phyloP scores from a whole-genome alignment of 805 yeast species.

The Dipodascus geniculatus region DNA sequence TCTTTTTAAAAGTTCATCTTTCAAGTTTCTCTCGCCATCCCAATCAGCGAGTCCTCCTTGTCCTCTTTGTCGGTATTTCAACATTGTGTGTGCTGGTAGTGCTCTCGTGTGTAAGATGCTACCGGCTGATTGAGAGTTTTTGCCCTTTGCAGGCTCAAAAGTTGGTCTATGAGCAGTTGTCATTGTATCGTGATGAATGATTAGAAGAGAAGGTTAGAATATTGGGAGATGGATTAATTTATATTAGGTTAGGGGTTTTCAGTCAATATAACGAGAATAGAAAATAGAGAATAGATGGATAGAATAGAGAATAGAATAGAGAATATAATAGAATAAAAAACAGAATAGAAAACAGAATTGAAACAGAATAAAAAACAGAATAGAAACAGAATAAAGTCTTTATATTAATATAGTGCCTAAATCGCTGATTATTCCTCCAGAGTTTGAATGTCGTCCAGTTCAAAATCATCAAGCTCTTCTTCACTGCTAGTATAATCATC shows the following conservation, averaged over 20 bases:
- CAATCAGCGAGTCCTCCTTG: conserved; percentile 24
- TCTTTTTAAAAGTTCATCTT: conserved; percentile 13
- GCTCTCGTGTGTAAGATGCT: conserved; percentile 41
- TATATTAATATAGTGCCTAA: too few species aligned
- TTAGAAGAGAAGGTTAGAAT: too few species aligned
- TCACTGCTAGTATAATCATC: conserved; percentile 21
- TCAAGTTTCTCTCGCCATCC: conserved; percentile 17
- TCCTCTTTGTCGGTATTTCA: conserved; percentile 35
- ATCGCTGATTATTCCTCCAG: neutral
- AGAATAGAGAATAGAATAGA: too few species aligned
- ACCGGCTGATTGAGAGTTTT: conserved; percentile 32
- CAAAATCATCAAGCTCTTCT: conserved; percentile 26
- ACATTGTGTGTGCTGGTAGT: conserved; percentile 41
- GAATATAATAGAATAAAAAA: too few species aligned
- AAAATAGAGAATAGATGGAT: too few species aligned
- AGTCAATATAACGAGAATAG: too few species aligned
- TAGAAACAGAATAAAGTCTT: too few species aligned
- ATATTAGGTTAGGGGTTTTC: conserved; percentile 1
- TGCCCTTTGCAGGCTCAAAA: conserved; percentile 51
- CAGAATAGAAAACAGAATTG: too few species aligned
- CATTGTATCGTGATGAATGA: conserved; percentile 31
- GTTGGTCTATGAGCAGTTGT: conserved; percentile 64
- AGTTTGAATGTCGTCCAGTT: conserved; percentile 12
- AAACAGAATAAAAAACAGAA: too few species aligned
- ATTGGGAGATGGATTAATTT: neutral